phyloP scores from a whole-genome alignment of 2,329 filamentous ascomycete genomes.

The Colletotrichum magnum region DNA sequence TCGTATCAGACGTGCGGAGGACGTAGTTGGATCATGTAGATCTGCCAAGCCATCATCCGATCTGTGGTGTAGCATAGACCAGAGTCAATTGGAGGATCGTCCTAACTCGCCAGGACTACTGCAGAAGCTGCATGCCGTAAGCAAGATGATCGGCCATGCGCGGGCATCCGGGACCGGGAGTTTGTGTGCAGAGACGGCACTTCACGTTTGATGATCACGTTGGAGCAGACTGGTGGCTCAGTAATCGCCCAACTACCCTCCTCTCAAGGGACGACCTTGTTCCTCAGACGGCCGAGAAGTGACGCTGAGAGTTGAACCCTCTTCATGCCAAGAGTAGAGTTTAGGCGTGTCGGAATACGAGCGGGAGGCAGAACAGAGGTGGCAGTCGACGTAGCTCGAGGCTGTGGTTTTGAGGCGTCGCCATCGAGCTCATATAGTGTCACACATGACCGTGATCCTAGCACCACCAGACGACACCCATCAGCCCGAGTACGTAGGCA shows the following conservation, averaged over 20 bases:
- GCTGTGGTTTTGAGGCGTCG: neutral
- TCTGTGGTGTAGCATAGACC: too few relatives aligned
- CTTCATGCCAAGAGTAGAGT: too few relatives aligned
- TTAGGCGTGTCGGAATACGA: neutral
- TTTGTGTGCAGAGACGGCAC: neutral
- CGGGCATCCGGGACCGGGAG: neutral
- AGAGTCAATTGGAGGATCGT: neutral
- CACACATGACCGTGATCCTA: neutral
- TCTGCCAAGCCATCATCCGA: neutral
- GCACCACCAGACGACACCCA: too few relatives aligned
- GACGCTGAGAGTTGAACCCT: too few relatives aligned
- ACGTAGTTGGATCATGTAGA: neutral
- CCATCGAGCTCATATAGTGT: neutral
- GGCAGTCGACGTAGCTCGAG: neutral
- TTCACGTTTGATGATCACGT: neutral
- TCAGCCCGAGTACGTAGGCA: neutral
- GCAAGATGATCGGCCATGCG: neutral
- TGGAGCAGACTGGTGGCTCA: neutral
- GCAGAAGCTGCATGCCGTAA: neutral
- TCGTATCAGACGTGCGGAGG: neutral
- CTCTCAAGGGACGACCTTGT: too few relatives aligned
- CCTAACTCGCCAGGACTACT: neutral
- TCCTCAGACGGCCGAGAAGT: too few relatives aligned
- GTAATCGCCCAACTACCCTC: too few relatives aligned
- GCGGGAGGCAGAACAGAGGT: neutral